Conservation (phyloP, 1,139 yeast genomes). For the Entelexis paramagnoliae region DNA sequence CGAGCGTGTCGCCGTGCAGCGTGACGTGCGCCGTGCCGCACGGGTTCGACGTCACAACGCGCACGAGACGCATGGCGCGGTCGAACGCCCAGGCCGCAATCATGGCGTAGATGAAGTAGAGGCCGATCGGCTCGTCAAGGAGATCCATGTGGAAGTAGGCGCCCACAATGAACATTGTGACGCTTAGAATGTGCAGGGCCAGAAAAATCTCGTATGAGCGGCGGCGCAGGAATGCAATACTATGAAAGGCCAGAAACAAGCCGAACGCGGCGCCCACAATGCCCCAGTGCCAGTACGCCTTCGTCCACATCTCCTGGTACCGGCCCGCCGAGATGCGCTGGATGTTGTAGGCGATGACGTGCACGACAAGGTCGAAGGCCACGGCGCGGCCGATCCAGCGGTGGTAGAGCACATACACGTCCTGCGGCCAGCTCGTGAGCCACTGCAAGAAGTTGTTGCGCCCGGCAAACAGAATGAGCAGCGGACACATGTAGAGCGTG, state of each 20-base stretch:
- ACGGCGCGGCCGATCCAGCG: constrained; percentile 48
- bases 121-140: constrained; percentile 35
- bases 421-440: constrained; percentile 51
- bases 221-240: constrained; percentile 30
- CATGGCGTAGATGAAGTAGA: constrained; percentile 42
- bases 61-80: constrained; percentile 32
- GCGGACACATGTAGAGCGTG: constrained; percentile 44
- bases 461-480: constrained; percentile 49
- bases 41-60: constrained; percentile 30
- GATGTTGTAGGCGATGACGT: constrained; percentile 24
- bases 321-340: constrained; percentile 30
- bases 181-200: constrained; percentile 41
- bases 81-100: constrained; percentile 45
- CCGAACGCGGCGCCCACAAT: constrained; percentile 38
- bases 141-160: constrained; percentile 49
- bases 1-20: constrained; percentile 30
- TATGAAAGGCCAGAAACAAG: constrained; percentile 35
- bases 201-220: constrained; percentile 39
- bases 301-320: constrained; percentile 28
- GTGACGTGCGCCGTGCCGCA: constrained; percentile 7
- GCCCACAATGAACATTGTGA: constrained; percentile 45
- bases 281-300: constrained; percentile 42
- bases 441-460: constrained; percentile 49
- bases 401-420: constrained; percentile 50
- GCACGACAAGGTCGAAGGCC: constrained; percentile 36